Conservation (phyloP, 768 basidiomycete species). For the Leccinum arenicola region DNA sequence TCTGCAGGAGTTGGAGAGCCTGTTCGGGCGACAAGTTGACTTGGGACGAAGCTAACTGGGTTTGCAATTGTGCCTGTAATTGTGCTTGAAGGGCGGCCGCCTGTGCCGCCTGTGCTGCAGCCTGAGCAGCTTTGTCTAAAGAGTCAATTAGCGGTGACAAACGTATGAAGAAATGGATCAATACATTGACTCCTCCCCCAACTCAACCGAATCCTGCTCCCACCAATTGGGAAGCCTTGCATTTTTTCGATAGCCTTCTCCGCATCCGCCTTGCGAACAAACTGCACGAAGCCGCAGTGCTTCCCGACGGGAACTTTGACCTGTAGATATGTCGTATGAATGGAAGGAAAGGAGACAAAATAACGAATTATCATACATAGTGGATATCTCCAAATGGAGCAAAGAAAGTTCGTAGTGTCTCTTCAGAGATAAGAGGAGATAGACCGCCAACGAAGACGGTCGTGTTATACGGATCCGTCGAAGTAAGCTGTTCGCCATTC, state of each 20-base stretch:
- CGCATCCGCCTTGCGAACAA: constrained; percentile 87
- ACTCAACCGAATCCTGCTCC: constrained; percentile 84
- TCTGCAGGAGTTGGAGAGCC: constrained; percentile 59
- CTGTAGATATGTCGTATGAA: constrained; percentile 35
- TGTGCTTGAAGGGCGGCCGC: constrained; percentile 63
- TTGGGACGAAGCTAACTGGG: constrained; percentile 26
- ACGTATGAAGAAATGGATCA: neutral
- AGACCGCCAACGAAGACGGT: constrained; percentile 94
- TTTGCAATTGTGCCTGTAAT: constrained; percentile 37
- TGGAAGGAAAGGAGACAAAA: constrained; percentile 1
- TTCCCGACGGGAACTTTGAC: constrained; percentile 97
- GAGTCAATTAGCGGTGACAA: constrained; percentile 5
- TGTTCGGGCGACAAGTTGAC: constrained; percentile 54
- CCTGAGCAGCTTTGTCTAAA: constrained; percentile 86
- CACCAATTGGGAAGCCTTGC: constrained; percentile 95
- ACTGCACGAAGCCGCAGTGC: constrained; percentile 95
- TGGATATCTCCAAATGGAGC: constrained; percentile 92
- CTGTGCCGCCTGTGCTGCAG: constrained; percentile 81
- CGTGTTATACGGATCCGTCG: constrained; percentile 93
- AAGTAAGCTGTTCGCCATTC: constrained; percentile 82
- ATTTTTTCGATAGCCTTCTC: constrained; percentile 93
- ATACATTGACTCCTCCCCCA: constrained; percentile 94
- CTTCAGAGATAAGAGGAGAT: constrained; percentile 85
- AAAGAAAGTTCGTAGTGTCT: constrained; percentile 88
- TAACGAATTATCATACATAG: constrained; percentile 54